A percentile compares a stretch with the other conserved stretches of the same genome.
These are phyloP conservation scores for Gnetum montanum DNA, from an alignment of 75 land plant species.

Conservation along the genomic window DNA sequence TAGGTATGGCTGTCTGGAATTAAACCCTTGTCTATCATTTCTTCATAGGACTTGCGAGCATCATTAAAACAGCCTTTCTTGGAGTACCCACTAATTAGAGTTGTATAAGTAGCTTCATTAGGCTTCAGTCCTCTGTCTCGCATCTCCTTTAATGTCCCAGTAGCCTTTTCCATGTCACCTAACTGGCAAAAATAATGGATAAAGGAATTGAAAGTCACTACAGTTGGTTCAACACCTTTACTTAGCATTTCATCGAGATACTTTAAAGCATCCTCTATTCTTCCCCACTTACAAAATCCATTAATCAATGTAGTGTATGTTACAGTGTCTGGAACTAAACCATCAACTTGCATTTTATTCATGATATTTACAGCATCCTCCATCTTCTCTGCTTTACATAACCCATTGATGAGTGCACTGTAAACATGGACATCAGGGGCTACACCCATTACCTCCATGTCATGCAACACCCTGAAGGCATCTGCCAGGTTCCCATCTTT, in stretches of 20 bases:
- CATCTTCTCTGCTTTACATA: conserved; percentile 33
- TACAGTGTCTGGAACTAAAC: conserved; percentile 30
- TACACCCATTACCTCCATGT: conserved; percentile 21
- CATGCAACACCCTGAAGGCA: conserved; percentile 22
- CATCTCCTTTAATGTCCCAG: conserved; percentile 20
- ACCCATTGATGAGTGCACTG: conserved; percentile 32
- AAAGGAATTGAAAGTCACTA: conserved; percentile 57
- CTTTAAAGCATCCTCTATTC: conserved; percentile 23
- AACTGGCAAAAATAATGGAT: conserved; percentile 50
- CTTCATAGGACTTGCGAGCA: conserved; percentile 27
- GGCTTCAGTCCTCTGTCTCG: conserved; percentile 23
- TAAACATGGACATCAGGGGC: conserved; percentile 26
- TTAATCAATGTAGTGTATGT: conserved; percentile 32
- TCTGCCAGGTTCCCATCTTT: conserved; percentile 16
- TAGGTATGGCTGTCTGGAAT: conserved; percentile 22
- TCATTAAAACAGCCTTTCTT: conserved; percentile 25
- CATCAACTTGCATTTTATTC: conserved; percentile 31
- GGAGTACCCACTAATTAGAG: conserved; percentile 39
- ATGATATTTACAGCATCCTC: conserved; percentile 33
- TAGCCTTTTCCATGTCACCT: conserved; percentile 32
- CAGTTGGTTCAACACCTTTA: conserved; percentile 49
- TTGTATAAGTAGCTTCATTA: conserved; percentile 27
- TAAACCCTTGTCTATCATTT: conserved; percentile 27
- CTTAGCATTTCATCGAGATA: conserved; percentile 35
- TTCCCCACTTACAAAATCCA: conserved; percentile 40